Evolutionary conservation across 176 grass and related monocot genomes (phyloP).

Genomic region (Aegilops bicornis): DNA sequence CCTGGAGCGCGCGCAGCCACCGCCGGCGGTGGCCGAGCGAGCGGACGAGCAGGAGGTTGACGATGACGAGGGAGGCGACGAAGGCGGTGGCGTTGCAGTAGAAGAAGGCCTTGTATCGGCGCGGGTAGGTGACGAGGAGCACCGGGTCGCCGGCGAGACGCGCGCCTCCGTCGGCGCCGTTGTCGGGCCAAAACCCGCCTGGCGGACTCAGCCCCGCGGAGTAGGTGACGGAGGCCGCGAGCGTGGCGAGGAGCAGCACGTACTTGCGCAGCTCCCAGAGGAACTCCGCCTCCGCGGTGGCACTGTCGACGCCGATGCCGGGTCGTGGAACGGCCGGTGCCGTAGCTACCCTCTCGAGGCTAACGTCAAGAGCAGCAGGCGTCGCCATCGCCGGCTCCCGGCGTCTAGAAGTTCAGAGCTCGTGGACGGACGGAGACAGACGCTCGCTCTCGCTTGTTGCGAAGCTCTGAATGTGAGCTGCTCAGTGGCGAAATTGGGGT

Average conservation of each 20-base stretch:
- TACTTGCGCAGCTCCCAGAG: constrained; percentile 55
- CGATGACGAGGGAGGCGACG: constrained; percentile 43
- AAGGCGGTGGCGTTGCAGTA: constrained; percentile 48
- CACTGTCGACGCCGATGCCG: not conserved
- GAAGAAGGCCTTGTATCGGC: constrained; percentile 41
- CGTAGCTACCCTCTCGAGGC: not conserved
- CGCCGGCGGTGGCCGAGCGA: constrained; percentile 7
- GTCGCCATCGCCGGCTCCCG: not conserved
- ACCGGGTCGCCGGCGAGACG: constrained; percentile 32
- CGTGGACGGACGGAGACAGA: not conserved
- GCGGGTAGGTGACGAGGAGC: constrained; percentile 19
- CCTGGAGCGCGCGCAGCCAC: constrained; percentile 50
- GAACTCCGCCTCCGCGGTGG: not conserved
- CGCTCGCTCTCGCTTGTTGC: not conserved
- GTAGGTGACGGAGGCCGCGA: constrained; percentile 44
- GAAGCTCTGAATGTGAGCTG: not conserved
- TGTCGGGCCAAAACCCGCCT: constrained; percentile 40
- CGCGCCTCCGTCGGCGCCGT: not conserved
- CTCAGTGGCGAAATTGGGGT: not conserved
- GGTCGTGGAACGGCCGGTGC: not conserved
- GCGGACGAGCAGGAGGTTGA: constrained; percentile 46
- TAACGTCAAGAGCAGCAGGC: not conserved
- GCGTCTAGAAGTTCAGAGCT: not conserved
- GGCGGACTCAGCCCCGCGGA: constrained; percentile 45
- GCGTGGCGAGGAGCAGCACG: constrained; percentile 47